Conservation (phyloP, 345 rosid species). For the Noccaea caerulescens region DNA sequence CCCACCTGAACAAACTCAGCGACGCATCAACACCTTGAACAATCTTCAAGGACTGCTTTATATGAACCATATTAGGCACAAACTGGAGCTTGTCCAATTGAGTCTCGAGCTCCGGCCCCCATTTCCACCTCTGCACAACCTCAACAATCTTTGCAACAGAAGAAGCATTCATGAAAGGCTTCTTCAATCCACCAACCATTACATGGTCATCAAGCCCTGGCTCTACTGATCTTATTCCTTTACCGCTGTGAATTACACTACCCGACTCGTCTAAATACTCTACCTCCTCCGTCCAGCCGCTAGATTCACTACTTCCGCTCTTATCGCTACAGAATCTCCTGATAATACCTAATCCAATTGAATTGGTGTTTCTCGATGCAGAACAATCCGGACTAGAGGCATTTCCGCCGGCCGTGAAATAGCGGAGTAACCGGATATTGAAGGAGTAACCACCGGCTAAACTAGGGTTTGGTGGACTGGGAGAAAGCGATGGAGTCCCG, state of each 20-base stretch:
- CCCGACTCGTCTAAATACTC: constrained; percentile 97
- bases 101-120: constrained; percentile 97
- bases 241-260: constrained; percentile 70
- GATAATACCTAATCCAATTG: constrained; percentile 7
- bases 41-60: constrained; percentile 72
- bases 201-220: constrained; percentile 89
- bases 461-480: constrained; percentile 31
- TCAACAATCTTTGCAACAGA: constrained; percentile 91
- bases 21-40: constrained; percentile 65
- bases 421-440: constrained; percentile 30
- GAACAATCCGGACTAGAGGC: constrained; percentile 25
- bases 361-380: constrained; percentile 35
- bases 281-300: constrained; percentile 81
- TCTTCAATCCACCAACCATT: constrained; percentile 80
- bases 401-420: constrained; percentile 37
- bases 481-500: constrained; percentile 35
- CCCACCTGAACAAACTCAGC: constrained; percentile 86
- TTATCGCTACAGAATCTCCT: constrained; percentile 62
- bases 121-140: constrained; percentile 91
- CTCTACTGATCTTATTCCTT: constrained; percentile 86
- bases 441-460: constrained; percentile 14
- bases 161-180: constrained; percentile 75
- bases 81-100: constrained; percentile 87
- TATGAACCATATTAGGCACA: constrained; percentile 80
- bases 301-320: constrained; percentile 43